Evolutionary conservation across 2,329 filamentous ascomycete genomes (phyloP), one percentile per base, ranked within the genome.

Genomic region (Mycocentrospora acerina): DNA sequence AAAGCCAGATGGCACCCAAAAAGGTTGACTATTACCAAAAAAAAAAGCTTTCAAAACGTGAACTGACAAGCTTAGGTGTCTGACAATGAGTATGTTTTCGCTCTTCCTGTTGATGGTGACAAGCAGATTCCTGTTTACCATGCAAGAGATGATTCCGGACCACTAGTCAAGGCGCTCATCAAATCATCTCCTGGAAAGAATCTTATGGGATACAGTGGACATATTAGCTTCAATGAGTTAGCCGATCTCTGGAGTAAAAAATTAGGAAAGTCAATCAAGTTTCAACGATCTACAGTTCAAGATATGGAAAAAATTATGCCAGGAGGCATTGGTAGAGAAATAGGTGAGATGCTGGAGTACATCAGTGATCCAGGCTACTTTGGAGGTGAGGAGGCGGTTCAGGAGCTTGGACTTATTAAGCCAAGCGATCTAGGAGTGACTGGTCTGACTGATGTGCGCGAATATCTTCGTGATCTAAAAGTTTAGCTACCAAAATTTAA

Each of bases 281-380:
- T 54, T 14, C 48, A 56, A 29, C 43, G 52, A 30, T 39, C 29
- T 4, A 51, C 29, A 6, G 36, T 44, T 11, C 34, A 43, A 13
- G 35, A 50, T 31, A 26, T 67, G 3, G 52, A 49, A 14, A 31
- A 37, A 14, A 19, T 47, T 30, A 40, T 59, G 8, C 43, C 51
- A n/a, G 48, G 45, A 6, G 45, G 58, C 35, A 31, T 59, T 27
- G 36, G 57, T 38, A 32, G 42, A 45, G 63, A 62, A 29, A 48
- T 59, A 18, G 57, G 51, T 1, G 56, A 67, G 24, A 62, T 57
- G 43, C 55, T 43, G 7, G 40, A 51, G 14, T 62, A 58, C 11
- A 56, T 57, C 40, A 49, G 42, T 4, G 54, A 64, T 18, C 63
- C 53, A 40, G 64, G 60, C 2, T 68, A 62, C 41, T n/a, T n/a